These are phyloP conservation scores for Jamesozyma gamospora DNA, from an alignment of 805 yeast species.

Conservation along the genomic window DNA sequence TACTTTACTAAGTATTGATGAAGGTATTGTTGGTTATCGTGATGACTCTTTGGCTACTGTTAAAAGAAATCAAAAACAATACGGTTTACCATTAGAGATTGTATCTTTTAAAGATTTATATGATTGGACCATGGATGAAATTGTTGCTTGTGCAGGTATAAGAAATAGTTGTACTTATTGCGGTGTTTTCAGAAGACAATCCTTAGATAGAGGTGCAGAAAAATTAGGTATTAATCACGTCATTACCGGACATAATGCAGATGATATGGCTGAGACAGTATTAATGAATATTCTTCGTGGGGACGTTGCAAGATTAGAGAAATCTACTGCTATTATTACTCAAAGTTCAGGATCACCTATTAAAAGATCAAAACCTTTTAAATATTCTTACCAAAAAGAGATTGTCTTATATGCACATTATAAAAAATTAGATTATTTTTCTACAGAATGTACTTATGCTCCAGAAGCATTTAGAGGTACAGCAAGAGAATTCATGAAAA, in stretches of 20 bases:
- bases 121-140: slow-evolving; percentile 98
- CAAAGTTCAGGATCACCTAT: slow-evolving; percentile 78
- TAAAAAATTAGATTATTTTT: slow-evolving; percentile 86
- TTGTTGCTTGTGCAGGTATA: slow-evolving; percentile 88
- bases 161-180: slow-evolving; percentile 95
- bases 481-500: slow-evolving; percentile 84
- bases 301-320: slow-evolving; percentile 87
- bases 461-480: slow-evolving; percentile 99
- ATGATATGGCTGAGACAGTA: slow-evolving; percentile 98
- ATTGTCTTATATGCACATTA: slow-evolving; percentile 96
- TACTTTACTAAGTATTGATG: slow-evolving; percentile 81
- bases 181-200: slow-evolving; percentile 94
- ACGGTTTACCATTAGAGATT: slow-evolving; percentile 66
- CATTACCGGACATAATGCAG: slow-evolving; percentile 98
- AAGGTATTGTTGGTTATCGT: slow-evolving; percentile 93
- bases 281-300: slow-evolving; percentile 91
- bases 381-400: slow-evolving; percentile 92
- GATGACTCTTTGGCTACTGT: slow-evolving; percentile 97
- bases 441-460: slow-evolving; percentile 96
- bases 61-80: slow-evolving; percentile 81
- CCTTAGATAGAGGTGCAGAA: slow-evolving; percentile 90
- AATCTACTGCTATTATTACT: slow-evolving; percentile 79
- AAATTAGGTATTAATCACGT: slow-evolving; percentile 79
- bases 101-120: slow-evolving; percentile 82
- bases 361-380: slow-evolving; percentile 90